phyloP scores from a whole-genome alignment of 495 filamentous ascomycete genomes.

The Penicillium pulvis region DNA sequence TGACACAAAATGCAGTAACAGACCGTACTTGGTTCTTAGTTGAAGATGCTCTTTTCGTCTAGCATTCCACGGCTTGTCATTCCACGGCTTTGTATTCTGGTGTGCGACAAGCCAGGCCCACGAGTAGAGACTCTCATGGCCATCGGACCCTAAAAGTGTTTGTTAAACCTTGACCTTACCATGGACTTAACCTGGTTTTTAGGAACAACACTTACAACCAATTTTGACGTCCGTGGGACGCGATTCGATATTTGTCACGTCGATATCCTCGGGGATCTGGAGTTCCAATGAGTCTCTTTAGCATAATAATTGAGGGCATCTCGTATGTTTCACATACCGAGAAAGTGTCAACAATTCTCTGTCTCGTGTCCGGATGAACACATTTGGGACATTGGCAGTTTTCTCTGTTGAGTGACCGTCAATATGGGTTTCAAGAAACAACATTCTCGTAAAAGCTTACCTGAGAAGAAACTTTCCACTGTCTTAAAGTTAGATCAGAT shows the following conservation, averaged over 20 bases:
- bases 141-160: constrained; percentile 40
- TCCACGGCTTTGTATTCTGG: constrained; percentile 6
- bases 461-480: constrained; percentile 27
- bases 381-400: constrained; percentile 78
- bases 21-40: not conserved
- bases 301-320: not conserved
- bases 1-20: not conserved
- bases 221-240: constrained; percentile 15
- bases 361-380: constrained; percentile 74
- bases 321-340: constrained; percentile 42
- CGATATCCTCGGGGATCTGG: constrained; percentile 57
- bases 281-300: not conserved
- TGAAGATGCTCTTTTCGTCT: not conserved
- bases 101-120: constrained; percentile 48
- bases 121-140: constrained; percentile 58
- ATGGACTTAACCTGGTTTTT: not conserved
- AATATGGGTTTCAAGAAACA: not conserved
- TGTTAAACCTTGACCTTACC: not conserved
- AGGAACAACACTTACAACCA: constrained; percentile 29
- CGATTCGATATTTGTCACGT: constrained; percentile 21
- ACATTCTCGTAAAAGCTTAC: constrained; percentile 11
- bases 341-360: constrained; percentile 74
- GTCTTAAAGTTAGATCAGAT: not conserved
- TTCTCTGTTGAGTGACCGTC: constrained; percentile 55
- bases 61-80: no score